A percentile compares a stretch with the other conserved stretches of the same genome.
These are phyloP conservation scores for Heliosperma pusillum DNA, from an alignment of 148 eudicot species.

Conservation along the genomic window DNA sequence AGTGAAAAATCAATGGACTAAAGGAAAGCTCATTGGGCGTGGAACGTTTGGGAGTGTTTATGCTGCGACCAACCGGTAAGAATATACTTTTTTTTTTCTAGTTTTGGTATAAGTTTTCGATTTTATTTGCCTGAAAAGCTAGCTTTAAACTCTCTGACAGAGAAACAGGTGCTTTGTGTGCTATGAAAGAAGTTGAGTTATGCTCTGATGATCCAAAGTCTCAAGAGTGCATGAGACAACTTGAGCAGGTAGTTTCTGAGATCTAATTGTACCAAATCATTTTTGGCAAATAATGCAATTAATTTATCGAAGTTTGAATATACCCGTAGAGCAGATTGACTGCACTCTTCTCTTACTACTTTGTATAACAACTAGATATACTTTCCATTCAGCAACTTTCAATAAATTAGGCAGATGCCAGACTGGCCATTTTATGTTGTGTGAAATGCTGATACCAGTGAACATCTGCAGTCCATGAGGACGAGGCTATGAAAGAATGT, in stretches of 20 bases:
- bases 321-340: not conserved
- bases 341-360: not conserved
- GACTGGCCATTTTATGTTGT: too few relatives aligned
- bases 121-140: not conserved
- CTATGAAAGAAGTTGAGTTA: constrained; percentile 95
- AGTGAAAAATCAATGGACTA: constrained; percentile 61
- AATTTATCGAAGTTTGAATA: not conserved
- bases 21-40: constrained; percentile 91
- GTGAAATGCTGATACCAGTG: too few relatives aligned
- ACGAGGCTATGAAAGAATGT: too few relatives aligned
- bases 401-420: too few relatives aligned
- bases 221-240: constrained; percentile 71
- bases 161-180: constrained; percentile 98
- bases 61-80: constrained; percentile 75
- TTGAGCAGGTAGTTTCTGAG: constrained; percentile 61
- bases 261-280: not conserved
- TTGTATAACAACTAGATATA: not conserved
- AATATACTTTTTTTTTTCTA: not conserved
- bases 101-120: constrained; percentile 5
- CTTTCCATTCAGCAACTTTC: not conserved
- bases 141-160: constrained; percentile 31
- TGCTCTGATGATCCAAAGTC: constrained; percentile 68
- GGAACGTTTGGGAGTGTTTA: constrained; percentile 97
- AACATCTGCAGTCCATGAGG: too few relatives aligned
- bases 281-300: not conserved